A percentile compares a stretch with the other conserved stretches of the same genome.
Evolutionary conservation across 2,329 filamentous ascomycete species (phyloP).

Genomic region (Colletotrichum costaricense): DNA sequence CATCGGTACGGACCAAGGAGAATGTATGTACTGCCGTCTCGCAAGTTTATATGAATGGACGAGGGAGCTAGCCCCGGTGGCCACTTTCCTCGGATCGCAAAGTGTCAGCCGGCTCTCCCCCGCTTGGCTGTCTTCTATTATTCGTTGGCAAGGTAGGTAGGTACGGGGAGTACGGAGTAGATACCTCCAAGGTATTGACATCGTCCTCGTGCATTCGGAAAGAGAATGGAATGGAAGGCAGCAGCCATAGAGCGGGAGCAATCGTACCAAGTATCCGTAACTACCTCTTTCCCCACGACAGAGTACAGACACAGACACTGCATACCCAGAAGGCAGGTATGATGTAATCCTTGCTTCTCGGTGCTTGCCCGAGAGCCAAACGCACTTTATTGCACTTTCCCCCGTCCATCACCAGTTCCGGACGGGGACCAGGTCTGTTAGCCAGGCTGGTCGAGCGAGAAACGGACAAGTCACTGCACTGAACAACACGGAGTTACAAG

Average conservation of each 20-base stretch:
- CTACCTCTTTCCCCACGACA: neutral
- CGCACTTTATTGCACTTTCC: constrained; percentile 1
- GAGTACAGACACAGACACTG: no score
- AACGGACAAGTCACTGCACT: neutral
- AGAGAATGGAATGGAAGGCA: neutral
- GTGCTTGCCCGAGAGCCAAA: constrained; percentile 25
- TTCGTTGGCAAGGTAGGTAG: no score
- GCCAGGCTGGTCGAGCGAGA: neutral
- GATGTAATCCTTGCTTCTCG: constrained; percentile 33
- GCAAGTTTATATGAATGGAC: neutral
- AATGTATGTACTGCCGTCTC: neutral
- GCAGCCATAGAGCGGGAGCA: neutral
- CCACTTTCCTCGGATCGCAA: neutral
- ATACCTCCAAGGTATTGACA: no score
- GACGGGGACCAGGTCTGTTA: neutral
- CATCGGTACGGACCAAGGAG: neutral
- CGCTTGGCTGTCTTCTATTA: no score
- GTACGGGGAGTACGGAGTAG: no score
- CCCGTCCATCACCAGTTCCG: neutral
- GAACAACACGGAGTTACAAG: neutral
- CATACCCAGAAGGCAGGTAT: neutral
- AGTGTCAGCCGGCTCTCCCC: neutral
- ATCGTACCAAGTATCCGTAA: neutral
- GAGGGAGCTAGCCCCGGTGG: neutral
- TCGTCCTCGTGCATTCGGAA: neutral